Evolutionary conservation across 257 asterid species (phyloP), one percentile per base, ranked within the genome.

Genomic region (Forsythia viridissima): DNA sequence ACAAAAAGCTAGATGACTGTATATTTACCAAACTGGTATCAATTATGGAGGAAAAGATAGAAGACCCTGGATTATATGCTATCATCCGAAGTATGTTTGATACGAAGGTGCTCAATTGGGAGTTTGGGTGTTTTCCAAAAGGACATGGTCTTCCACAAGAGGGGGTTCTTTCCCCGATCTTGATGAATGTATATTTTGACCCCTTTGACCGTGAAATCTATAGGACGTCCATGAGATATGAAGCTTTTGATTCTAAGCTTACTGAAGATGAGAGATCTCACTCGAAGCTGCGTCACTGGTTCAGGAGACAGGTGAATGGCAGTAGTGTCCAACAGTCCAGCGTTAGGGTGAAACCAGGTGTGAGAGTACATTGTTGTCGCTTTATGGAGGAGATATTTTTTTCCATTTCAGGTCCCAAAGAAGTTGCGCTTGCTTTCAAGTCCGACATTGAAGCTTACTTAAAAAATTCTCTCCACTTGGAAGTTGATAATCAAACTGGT

Each of bases 141-240:
- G 97, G 99, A 51, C 97, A 90, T 16, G 99, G 99, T 85, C 98
- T 95, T 84, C 99, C 99, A 41, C 99, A 95, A 84, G 99, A 95
- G 86, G 99, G 99, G 70, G 86, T 87, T n/a, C 74, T 95, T 81
- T 91, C 98, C 12, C 99, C 99, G 20, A 89, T 95, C 83, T 78
- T 95, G 72, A 90, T 89, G 89, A 95, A 95, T 78, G 82, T 95
- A 77, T 93, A 95, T 89, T 96, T 95, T 75, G 96, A 92, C 86
- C 89, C 86, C 48, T 92, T 93, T 79, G 99, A 95, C 87, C 85
- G 87, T 0, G 97, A 93, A 84, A 76, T 95, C 38, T 91, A 83
- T 83, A 87, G 89, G 77, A 76, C 92, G 89, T 89, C 97, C 30
- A 93, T 95, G 99, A 87, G 82, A 72, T 93, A 93, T 36, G 99